These are phyloP conservation scores for Trichoderma orchidacearum DNA, from an alignment of 495 filamentous ascomycete species.

Conservation along the genomic window DNA sequence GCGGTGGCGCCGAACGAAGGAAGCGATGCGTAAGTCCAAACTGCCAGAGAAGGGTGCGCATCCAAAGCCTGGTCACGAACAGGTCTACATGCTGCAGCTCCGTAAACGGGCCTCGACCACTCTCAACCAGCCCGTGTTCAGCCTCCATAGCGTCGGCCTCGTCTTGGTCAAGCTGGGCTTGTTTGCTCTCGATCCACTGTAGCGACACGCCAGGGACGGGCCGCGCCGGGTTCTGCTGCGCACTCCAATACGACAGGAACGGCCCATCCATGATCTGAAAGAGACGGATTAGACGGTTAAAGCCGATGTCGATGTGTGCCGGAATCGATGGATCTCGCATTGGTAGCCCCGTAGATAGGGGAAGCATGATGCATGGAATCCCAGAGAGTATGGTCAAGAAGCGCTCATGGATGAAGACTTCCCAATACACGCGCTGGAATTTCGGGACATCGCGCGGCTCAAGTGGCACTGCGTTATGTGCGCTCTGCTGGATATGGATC, in stretches of 20 bases:
- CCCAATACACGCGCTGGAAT: slow-evolving; percentile 3
- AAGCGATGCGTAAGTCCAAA: slow-evolving; percentile 1
- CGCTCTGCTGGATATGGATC: neutral
- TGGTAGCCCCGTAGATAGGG: neutral
- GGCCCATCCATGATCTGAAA: slow-evolving; percentile 3
- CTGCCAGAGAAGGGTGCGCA: slow-evolving; percentile 6
- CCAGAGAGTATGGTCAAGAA: slow-evolving; percentile 4
- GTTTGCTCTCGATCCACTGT: slow-evolving; percentile 4
- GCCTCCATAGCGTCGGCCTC: neutral
- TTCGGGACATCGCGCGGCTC: neutral
- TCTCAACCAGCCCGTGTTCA: neutral
- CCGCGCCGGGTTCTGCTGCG: slow-evolving; percentile 3
- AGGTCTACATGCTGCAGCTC: slow-evolving; percentile 5
- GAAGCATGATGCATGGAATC: slow-evolving; percentile 1
- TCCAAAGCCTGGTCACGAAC: slow-evolving; percentile 5
- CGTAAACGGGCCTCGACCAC: neutral
- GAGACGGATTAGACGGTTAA: slow-evolving; percentile 2
- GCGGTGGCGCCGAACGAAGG: slow-evolving; percentile 1
- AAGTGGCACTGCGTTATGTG: neutral
- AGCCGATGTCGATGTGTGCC: slow-evolving; percentile 2
- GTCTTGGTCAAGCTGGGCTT: slow-evolving; percentile 4
- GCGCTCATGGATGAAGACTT: slow-evolving; percentile 5
- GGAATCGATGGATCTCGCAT: neutral
- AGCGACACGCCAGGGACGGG: neutral
- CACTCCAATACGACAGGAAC: slow-evolving; percentile 3